A percentile compares a stretch with the other conserved stretches of the same genome.
phyloP scores from a whole-genome alignment of 2,329 filamentous ascomycete species.

The Fusarium lateritium region DNA sequence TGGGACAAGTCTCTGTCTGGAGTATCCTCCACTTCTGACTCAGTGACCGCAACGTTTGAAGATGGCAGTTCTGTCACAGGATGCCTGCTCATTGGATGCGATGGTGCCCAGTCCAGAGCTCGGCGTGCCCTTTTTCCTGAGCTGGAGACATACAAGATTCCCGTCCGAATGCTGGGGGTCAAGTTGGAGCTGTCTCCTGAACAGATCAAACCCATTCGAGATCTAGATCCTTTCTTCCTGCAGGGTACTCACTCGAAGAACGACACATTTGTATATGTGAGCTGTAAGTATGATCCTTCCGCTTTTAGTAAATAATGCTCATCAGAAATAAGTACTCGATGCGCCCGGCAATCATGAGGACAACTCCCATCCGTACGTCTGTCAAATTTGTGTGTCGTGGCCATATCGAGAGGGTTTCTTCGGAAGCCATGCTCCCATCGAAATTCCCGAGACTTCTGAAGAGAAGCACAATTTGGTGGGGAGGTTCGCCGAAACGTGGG shows the following conservation, averaged over 20 bases:
- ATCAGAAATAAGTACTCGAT: conserved; percentile 59
- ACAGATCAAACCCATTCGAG: conserved; percentile 59
- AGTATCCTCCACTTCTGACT: conserved; percentile 51
- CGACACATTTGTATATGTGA: conserved; percentile 67
- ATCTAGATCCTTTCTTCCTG: conserved; percentile 68
- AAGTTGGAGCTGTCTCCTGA: conserved; percentile 59
- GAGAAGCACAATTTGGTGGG: conserved; percentile 61
- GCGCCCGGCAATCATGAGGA: conserved; percentile 60
- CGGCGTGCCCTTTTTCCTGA: conserved; percentile 57
- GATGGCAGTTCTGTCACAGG: conserved; percentile 61
- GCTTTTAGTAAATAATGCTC: fast-evolving
- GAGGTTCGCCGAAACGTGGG: conserved; percentile 61
- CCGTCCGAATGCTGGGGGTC: conserved; percentile 64
- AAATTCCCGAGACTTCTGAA: conserved; percentile 57
- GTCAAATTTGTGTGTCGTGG: conserved; percentile 69
- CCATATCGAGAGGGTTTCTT: conserved; percentile 57
- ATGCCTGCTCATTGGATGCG: conserved; percentile 64
- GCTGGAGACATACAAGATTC: conserved; percentile 58
- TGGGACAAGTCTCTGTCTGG: conserved; percentile 58
- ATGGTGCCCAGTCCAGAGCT: conserved; percentile 63
- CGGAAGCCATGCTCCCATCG: conserved; percentile 50
- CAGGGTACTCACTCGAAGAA: conserved; percentile 68
- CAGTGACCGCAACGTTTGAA: conserved; percentile 61
- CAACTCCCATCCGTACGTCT: conserved; percentile 56
- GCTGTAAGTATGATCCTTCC: conserved; percentile 53